Conservation (phyloP, 1,284 basidiomycete species). For the Porogramme epimiltina region DNA sequence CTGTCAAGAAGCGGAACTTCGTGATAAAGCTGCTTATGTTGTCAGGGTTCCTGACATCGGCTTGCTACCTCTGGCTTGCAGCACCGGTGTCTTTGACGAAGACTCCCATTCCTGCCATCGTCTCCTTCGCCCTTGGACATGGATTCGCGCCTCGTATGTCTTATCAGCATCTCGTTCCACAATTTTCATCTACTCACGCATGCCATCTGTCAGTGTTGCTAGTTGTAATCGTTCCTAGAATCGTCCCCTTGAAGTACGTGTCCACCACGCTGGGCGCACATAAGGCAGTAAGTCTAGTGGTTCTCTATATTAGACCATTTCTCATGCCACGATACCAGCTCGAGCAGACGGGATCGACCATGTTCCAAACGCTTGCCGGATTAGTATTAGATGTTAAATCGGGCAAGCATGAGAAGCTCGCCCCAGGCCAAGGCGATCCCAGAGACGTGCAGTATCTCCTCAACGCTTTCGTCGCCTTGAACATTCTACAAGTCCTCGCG, state of each 20-base stretch:
- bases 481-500: constrained; percentile 57
- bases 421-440: constrained; percentile 22
- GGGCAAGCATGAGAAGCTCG: constrained; percentile 21
- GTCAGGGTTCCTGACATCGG: constrained; percentile 65
- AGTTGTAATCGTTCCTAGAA: constrained; percentile 73
- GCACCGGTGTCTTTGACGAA: constrained; percentile 58
- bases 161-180: not conserved
- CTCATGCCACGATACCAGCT: constrained; percentile 47
- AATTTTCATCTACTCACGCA: not conserved
- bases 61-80: constrained; percentile 67
- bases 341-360: constrained; percentile 71
- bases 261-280: constrained; percentile 80
- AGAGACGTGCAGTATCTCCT: constrained; percentile 53
- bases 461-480: constrained; percentile 59
- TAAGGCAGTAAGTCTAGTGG: constrained; percentile 61
- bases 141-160: constrained; percentile 71
- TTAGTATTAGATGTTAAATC: constrained; percentile 55
- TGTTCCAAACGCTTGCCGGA: constrained; percentile 72
- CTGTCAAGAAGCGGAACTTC: constrained; percentile 54
- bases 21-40: constrained; percentile 59
- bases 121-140: constrained; percentile 66
- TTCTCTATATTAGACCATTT: not conserved
- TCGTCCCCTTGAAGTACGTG: constrained; percentile 72
- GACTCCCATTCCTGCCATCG: constrained; percentile 63
- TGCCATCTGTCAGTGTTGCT: constrained; percentile 53